A percentile compares a stretch with the other conserved stretches of the same genome.
Evolutionary conservation across 768 basidiomycete species (phyloP).

Genomic region (Russula earlei): DNA sequence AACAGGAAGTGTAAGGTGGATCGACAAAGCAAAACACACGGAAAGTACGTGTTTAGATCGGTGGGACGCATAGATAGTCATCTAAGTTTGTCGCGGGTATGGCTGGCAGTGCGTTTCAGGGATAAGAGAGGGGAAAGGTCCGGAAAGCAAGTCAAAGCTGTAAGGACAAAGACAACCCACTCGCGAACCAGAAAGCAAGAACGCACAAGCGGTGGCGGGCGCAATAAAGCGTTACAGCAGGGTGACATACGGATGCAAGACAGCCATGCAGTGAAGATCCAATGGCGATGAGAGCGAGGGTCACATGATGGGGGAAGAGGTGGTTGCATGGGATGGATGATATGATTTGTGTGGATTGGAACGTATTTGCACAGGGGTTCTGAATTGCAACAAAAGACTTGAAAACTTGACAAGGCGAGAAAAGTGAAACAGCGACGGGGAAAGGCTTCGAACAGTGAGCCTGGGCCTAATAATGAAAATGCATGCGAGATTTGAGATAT

Average conservation of each 20-base stretch:
- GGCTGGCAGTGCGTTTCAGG: background rate
- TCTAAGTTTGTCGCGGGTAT: constrained; percentile 6
- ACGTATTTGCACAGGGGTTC: constrained; percentile 12
- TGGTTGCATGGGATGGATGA: constrained; percentile 11
- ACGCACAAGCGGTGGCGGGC: background rate
- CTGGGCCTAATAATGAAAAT: constrained; percentile 10
- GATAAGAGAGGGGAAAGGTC: background rate
- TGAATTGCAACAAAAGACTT: constrained; percentile 14
- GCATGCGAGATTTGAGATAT: constrained; percentile 11
- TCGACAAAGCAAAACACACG: constrained; percentile 13
- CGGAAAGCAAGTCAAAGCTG: constrained; percentile 7
- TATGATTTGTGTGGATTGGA: constrained; percentile 10
- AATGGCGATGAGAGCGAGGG: constrained; percentile 18
- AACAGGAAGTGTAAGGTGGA: constrained; percentile 17
- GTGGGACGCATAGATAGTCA: constrained; percentile 12
- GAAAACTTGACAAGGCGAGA: constrained; percentile 19
- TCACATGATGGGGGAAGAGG: constrained; percentile 11
- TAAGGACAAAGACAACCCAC: background rate
- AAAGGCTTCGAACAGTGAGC: constrained; percentile 10
- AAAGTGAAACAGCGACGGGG: constrained; percentile 19
- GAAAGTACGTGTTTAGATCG: constrained; percentile 11
- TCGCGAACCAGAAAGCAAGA: background rate
- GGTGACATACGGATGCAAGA: background rate
- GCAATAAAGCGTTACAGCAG: background rate
- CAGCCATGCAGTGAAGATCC: constrained; percentile 14